Evolutionary conservation across 371 early-diverging fungal species (phyloP), one percentile per base, ranked within the genome.

Genomic region (Syncephalastrum racemosum): DNA sequence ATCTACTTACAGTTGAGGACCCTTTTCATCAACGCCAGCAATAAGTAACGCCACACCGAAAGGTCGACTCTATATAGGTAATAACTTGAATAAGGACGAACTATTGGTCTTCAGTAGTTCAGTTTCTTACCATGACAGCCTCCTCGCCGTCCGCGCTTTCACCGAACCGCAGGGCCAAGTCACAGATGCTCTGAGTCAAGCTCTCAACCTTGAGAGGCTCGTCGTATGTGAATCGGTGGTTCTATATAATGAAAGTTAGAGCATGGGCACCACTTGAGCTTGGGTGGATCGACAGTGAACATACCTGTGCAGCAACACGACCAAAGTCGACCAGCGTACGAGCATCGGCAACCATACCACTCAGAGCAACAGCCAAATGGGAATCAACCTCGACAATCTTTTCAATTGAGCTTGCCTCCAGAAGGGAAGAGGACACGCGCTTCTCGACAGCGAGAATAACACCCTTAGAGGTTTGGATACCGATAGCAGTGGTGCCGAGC

Each of bases 31-130:
- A 57, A 90, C 85, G 47, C 99, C 99, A 22, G 95, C 98, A 77
- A 99, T 94, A 62, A 99, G 73, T 55, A 99, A 79, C 20, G 99
- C 98, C 19, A 99, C 98, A 62, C 99, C 99, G 75, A 99, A 99
- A 31, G 99, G 99, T 64, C 99, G 86, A 66, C 94, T 92, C 86
- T 85, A 69, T 16, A 58, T 4, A 23, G n/a, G n/a, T 10, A 31
- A 0, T 5, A 31, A 2, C 36, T 2, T 31, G 36, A 31, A 43
- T 13, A 19, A 53, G 44, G 7, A 12, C 4, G 22, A 48, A 48
- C 0, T 4, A 18, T 23, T n/a, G 6, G 27, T 27, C 7, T 27
- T 27, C 27, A 27, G 0, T 27, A 7, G 7, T n/a, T n/a, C n/a
- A 43, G 44, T 12, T 15, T 3, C 59, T 49, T 77, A 92, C 93